Evolutionary conservation across 768 basidiomycete species (phyloP), one percentile per base, ranked within the genome.

Genomic region (Pleurotus pulmonarius): DNA sequence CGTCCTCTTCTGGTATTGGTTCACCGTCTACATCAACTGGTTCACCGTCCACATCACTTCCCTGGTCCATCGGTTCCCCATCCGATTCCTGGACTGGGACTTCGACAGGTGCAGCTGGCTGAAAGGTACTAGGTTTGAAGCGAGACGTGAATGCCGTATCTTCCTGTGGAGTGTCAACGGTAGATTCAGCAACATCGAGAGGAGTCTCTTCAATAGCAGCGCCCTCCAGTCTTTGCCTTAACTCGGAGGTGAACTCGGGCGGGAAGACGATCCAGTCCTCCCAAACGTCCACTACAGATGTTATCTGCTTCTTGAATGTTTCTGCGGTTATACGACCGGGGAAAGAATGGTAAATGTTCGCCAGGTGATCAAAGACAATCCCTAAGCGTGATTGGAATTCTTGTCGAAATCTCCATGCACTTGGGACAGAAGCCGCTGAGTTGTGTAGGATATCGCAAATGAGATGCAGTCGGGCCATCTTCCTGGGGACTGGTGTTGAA

Each of bases 371-470:
- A 67, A 99, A 98, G 8, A 97, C 95, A 39, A 89, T 82, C n/a
- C 91, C 92, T 4, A 99, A 82, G 39, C 92, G 79, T 8, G 85
- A 80, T 67, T 98, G 96, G 64, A 98, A 96, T 63, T 96, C 92
- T 59, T 93, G 87, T 26, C 97, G 88, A 71, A 92, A 98, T 69
- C 92, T 94, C 97, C 97, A 99, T 5, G 95, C 96, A 69, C 93
- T 95, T 0, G 94, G 94, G 12, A 98, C 82, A 2, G 94, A 77
- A 2, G 92, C 93, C 34, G 93, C 92, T 18, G 95, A 97, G 69
- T 99, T 99, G 71, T 98, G 95, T 44, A 99, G 79, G 60, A 99
- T 98, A 67, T 99, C 97, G 67, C 95, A 98, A 54, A 98, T 92
- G 57, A 99, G 80, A 73, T 98, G 88, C 24, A 99, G 80, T 22